Evolutionary conservation across 2,329 filamentous ascomycete species (phyloP).

Genomic region (Nemania sp.): DNA sequence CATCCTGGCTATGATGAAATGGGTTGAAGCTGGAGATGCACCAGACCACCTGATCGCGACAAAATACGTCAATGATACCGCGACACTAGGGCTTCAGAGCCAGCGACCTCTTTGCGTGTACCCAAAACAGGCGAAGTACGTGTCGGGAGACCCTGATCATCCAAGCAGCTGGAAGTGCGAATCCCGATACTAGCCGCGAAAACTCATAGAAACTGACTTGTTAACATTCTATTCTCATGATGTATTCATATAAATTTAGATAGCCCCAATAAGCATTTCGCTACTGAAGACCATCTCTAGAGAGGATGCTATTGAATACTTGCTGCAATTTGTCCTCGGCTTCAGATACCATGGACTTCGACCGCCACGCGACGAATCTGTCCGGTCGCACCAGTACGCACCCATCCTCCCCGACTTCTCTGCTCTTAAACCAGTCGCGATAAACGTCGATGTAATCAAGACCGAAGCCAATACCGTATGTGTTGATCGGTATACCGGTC

Average conservation of each 20-base stretch:
- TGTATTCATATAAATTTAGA: not conserved
- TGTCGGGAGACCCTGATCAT: conserved; percentile 30
- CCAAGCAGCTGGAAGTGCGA: conserved; percentile 35
- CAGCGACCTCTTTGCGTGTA: conserved; percentile 37
- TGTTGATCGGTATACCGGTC: conserved; percentile 51
- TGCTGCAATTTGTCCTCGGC: conserved; percentile 28
- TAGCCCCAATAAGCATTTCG: too few species aligned
- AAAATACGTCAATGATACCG: conserved; percentile 36
- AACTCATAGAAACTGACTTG: not conserved
- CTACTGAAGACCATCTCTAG: conserved; percentile 10
- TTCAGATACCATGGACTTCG: conserved; percentile 17
- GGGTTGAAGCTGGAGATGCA: conserved; percentile 42
- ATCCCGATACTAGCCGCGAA: conserved; percentile 24
- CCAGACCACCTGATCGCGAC: conserved; percentile 37
- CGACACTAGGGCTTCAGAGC: conserved; percentile 28
- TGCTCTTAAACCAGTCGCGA: conserved; percentile 58
- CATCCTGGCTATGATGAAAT: conserved; percentile 42
- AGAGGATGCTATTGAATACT: conserved; percentile 29
- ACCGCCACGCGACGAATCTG: conserved; percentile 59
- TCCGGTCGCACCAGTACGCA: conserved; percentile 63
- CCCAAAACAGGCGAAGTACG: conserved; percentile 36
- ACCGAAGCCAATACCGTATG: conserved; percentile 57
- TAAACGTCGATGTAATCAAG: conserved; percentile 66
- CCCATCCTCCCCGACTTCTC: conserved; percentile 60
- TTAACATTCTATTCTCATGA: not conserved